phyloP scores from a whole-genome alignment of 2,329 filamentous ascomycete species.

The Cryphonectria radicalis region DNA sequence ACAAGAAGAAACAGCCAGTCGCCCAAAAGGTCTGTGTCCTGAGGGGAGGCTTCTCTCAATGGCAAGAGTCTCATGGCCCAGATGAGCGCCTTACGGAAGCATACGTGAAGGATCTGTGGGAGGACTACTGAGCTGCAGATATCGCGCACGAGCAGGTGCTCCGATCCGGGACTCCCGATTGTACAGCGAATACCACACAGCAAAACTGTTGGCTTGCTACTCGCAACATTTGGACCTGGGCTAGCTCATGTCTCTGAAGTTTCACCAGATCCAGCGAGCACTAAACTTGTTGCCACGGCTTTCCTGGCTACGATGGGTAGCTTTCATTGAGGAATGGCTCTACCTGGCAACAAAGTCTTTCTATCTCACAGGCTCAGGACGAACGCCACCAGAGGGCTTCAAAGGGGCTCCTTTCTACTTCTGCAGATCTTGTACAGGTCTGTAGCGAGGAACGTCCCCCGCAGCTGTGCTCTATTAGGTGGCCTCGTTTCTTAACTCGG shows the following conservation, averaged over 20 bases:
- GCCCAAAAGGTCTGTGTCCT: slow-evolving; percentile 79
- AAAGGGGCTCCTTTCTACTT: background rate
- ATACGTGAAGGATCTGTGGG: slow-evolving; percentile 86
- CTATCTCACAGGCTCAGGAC: background rate
- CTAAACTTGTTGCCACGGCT: background rate
- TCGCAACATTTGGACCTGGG: background rate
- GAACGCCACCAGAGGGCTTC: background rate
- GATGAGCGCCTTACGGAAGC: slow-evolving; percentile 83
- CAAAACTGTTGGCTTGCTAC: background rate
- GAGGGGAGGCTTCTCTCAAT: slow-evolving; percentile 82
- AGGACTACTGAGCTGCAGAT: slow-evolving; percentile 50
- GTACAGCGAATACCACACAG: too few species aligned
- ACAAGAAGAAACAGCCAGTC: slow-evolving; percentile 20
- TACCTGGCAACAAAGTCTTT: background rate
- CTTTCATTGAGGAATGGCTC: background rate
- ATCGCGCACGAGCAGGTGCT: background rate
- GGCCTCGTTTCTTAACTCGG: background rate
- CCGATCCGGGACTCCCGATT: background rate
- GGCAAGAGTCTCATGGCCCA: slow-evolving; percentile 83
- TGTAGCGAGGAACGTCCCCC: background rate
- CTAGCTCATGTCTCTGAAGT: background rate
- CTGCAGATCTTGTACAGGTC: background rate
- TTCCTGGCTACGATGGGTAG: background rate
- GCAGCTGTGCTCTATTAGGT: background rate
- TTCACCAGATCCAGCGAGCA: background rate